phyloP scores from a whole-genome alignment of 2,329 filamentous ascomycete genomes.

The Aspergillus fumigatiaffinis region DNA sequence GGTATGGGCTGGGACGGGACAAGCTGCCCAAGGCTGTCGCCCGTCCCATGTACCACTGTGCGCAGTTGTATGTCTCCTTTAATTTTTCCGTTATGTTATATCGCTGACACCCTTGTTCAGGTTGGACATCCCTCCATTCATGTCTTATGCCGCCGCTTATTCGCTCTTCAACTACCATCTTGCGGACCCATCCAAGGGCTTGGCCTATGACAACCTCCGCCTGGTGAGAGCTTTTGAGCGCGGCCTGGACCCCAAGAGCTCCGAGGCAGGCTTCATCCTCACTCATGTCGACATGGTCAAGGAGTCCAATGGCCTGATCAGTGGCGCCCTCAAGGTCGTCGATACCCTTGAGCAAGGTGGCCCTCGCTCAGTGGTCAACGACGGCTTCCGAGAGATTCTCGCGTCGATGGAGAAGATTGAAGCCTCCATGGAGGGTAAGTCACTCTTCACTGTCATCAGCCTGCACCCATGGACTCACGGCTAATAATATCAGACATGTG shows the following conservation, averaged over 20 bases:
- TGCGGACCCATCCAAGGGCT: conserved; percentile 52
- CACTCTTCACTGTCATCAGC: background rate
- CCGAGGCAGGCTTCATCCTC: conserved; percentile 92
- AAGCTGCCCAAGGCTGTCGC: conserved; percentile 70
- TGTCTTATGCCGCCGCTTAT: conserved; percentile 72
- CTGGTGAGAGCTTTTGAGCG: conserved; percentile 88
- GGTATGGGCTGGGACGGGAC: conserved; percentile 74
- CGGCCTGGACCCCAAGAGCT: conserved; percentile 79
- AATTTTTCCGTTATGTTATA: background rate
- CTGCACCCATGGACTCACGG: background rate
- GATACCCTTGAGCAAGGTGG: conserved; percentile 49
- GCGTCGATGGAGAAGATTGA: conserved; percentile 67
- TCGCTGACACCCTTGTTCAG: conserved; percentile 35
- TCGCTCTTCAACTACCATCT: conserved; percentile 61
- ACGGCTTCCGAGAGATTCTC: conserved; percentile 60
- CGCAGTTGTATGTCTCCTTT: conserved; percentile 68
- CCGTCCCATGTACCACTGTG: conserved; percentile 77
- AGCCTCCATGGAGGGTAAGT: conserved; percentile 68
- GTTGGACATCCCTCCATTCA: conserved; percentile 80
- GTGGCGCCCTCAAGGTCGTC: conserved; percentile 66
- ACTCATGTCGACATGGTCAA: conserved; percentile 95
- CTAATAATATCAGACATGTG: conserved; percentile 64
- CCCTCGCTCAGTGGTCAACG: conserved; percentile 59
- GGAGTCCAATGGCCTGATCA: conserved; percentile 73
- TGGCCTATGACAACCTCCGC: conserved; percentile 63